Evolutionary conservation across 148 eudicot species (phyloP).

Genomic region (Chenopodium suecicum): DNA sequence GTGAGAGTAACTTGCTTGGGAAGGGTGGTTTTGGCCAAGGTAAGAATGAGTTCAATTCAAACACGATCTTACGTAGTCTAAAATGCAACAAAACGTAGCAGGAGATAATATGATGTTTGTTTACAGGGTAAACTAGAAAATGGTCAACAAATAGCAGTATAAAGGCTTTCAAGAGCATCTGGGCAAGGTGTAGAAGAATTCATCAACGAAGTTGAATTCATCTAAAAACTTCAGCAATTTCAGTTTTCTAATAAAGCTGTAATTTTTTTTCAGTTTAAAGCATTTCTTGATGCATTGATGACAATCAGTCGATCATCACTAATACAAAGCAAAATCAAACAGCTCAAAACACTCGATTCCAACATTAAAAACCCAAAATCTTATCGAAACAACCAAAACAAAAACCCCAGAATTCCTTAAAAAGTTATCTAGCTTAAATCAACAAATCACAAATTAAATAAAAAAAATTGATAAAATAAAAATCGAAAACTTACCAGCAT

Average conservation of each 20-base stretch:
- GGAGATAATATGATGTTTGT: neutral
- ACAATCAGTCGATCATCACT: too few relatives aligned
- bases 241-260: neutral
- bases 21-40: too few relatives aligned
- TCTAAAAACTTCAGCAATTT: conserved; percentile 47
- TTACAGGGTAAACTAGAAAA: conserved; percentile 40
- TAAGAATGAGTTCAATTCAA: too few relatives aligned
- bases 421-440: neutral
- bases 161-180: conserved; percentile 52
- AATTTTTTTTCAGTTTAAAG: neutral
- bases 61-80: too few relatives aligned
- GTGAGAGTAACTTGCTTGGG: too few relatives aligned
- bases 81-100: neutral
- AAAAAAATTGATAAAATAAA: neutral
- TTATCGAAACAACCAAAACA: neutral
- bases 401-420: neutral
- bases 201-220: conserved; percentile 13
- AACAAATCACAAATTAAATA: neutral
- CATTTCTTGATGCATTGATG: neutral
- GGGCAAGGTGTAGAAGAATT: conserved; percentile 37
- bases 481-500: conserved; percentile 53
- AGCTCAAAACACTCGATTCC: neutral
- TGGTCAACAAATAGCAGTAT: conserved; percentile 47
- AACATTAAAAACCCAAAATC: too few relatives aligned
- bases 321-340: neutral